These are phyloP conservation scores for Chaetomium strumarium DNA, from an alignment of 2,329 filamentous ascomycete species.

Conservation along the genomic window DNA sequence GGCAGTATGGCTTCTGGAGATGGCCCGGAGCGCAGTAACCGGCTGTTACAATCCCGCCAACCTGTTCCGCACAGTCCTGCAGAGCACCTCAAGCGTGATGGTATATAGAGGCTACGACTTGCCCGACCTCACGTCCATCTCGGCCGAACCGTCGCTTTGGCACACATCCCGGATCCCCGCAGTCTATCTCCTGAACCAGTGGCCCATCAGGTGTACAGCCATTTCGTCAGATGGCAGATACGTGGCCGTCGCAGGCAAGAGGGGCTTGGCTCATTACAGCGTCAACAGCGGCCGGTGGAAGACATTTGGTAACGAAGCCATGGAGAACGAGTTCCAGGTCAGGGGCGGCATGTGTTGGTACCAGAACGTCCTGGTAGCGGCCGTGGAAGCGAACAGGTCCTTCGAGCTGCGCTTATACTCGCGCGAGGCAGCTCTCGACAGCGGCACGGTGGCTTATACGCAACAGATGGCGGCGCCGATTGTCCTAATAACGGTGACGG, in stretches of 20 bases:
- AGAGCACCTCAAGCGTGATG: slow-evolving; percentile 83
- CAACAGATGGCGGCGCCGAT: slow-evolving; percentile 77
- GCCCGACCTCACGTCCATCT: slow-evolving; percentile 83
- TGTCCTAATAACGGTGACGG: slow-evolving; percentile 83
- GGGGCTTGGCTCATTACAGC: slow-evolving; percentile 92
- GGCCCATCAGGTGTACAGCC: slow-evolving; percentile 83
- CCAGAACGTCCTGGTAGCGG: slow-evolving; percentile 87
- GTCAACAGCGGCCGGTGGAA: slow-evolving; percentile 94
- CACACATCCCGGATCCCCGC: slow-evolving; percentile 83
- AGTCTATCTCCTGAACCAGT: slow-evolving; percentile 81
- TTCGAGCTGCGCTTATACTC: slow-evolving; percentile 92
- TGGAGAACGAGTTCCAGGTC: slow-evolving; percentile 88
- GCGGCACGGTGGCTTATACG: slow-evolving; percentile 64
- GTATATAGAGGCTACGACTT: slow-evolving; percentile 91
- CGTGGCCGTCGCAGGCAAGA: slow-evolving; percentile 87
- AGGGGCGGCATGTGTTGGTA: slow-evolving; percentile 98
- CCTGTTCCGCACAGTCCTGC: slow-evolving; percentile 79
- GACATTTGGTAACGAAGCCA: slow-evolving; percentile 72
- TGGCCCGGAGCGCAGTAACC: slow-evolving; percentile 88
- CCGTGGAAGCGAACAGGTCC: slow-evolving; percentile 76
- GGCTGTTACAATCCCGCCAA: slow-evolving; percentile 91
- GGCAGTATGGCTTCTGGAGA: slow-evolving; percentile 80
- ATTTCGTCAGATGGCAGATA: slow-evolving; percentile 91
- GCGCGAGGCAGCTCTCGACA: slow-evolving; percentile 72
- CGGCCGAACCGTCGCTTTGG: slow-evolving; percentile 90